A percentile compares a stretch with the other conserved stretches of the same genome.
Evolutionary conservation across 148 eudicot species (phyloP).

Genomic region (Fagopyrum tataricum): DNA sequence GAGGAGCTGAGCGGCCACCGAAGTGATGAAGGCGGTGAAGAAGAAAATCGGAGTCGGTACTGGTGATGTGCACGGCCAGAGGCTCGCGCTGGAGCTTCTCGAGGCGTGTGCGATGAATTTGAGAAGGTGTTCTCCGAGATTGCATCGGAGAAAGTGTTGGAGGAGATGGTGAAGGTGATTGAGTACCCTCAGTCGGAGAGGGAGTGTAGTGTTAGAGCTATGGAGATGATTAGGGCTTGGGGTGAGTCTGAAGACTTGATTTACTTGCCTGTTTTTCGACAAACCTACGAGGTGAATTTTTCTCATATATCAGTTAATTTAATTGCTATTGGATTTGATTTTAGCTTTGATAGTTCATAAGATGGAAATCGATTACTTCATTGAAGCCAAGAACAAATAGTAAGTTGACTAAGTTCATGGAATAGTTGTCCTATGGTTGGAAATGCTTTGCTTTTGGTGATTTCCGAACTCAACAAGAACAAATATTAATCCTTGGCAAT

Average conservation of each 20-base stretch:
- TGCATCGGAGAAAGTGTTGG: conserved; percentile 86
- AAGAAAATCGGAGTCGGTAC: conserved; percentile 38
- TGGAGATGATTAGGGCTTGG: conserved; percentile 91
- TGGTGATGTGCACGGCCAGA: conserved; percentile 27
- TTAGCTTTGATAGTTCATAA: background rate
- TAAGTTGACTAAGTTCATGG: background rate
- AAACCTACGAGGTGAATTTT: conserved; percentile 62
- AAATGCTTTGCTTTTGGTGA: background rate
- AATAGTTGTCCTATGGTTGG: background rate
- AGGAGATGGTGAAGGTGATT: conserved; percentile 70
- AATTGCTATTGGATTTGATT: background rate
- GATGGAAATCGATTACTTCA: background rate
- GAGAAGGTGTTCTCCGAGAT: conserved; percentile 92
- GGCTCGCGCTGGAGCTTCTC: conserved; percentile 56
- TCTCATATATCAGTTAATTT: background rate
- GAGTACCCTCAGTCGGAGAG: conserved; percentile 46
- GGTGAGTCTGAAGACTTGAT: conserved; percentile 72
- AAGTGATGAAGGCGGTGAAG: conserved; percentile 61
- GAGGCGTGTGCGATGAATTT: conserved; percentile 71
- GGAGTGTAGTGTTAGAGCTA: conserved; percentile 43
- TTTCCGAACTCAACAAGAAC: background rate
- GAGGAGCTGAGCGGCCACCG: conserved; percentile 55
- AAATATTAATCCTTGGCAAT: background rate
- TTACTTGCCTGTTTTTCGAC: conserved; percentile 83
- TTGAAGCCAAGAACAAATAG: no score